phyloP scores from a whole-genome alignment of 352 stramenopile species.

The Globisporangium ultimum region DNA sequence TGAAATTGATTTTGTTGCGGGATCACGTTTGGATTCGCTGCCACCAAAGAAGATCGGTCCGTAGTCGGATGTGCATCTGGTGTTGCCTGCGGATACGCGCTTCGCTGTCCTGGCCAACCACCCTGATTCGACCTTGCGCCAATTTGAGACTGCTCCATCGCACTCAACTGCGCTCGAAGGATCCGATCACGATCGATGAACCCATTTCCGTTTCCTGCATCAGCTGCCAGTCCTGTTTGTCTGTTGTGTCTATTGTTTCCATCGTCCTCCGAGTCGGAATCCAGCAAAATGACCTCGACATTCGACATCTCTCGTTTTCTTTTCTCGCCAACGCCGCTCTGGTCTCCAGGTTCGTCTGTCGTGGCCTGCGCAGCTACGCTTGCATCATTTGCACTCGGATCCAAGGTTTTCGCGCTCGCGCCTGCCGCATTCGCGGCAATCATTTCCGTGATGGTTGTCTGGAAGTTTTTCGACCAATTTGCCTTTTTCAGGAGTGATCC shows the following conservation, averaged over 20 bases:
- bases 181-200: too few species aligned
- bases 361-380: not conserved
- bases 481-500: constrained; percentile 35
- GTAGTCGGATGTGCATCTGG: too few species aligned
- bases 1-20: not conserved
- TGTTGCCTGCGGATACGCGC: too few species aligned
- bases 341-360: not conserved
- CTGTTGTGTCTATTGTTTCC: constrained; percentile 1
- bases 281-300: constrained; percentile 62
- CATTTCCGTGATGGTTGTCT: constrained; percentile 33
- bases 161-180: too few species aligned
- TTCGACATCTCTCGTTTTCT: constrained; percentile 34
- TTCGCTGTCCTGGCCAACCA: too few species aligned
- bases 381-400: too few species aligned
- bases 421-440: constrained; percentile 12
- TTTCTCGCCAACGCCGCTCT: constrained; percentile 22
- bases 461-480: constrained; percentile 46
- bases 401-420: not conserved
- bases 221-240: not conserved
- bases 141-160: too few species aligned
- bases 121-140: too few species aligned
- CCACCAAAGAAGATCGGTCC: not conserved
- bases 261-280: constrained; percentile 44
- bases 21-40: not conserved
- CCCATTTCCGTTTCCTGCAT: not conserved